A percentile compares a stretch with the other conserved stretches of the same genome.
Conservation (phyloP, 257 asterid genomes). For the Solanum dulcamara region DNA sequence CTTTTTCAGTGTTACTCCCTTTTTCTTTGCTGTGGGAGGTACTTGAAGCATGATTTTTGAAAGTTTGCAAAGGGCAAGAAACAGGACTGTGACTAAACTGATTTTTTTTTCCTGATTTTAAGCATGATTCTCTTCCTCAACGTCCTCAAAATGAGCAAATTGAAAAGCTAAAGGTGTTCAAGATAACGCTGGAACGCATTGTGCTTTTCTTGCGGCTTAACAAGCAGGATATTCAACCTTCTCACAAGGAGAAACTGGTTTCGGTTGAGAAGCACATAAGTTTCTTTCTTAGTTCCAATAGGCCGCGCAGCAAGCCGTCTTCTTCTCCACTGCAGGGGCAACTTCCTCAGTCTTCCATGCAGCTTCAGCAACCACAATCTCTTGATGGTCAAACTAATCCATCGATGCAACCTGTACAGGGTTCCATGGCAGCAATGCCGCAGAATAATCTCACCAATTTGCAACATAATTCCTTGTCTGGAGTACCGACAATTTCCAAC, state of each 20-base stretch:
- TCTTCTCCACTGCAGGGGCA: conserved; percentile 57
- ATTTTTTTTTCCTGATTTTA: conserved; percentile 15
- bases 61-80: neutral
- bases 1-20: neutral
- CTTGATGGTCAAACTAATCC: conserved; percentile 69
- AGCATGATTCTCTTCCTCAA: conserved; percentile 69
- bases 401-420: conserved; percentile 59
- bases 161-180: conserved; percentile 56
- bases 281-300: conserved; percentile 47
- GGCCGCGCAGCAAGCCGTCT: conserved; percentile 53
- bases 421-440: conserved; percentile 24
- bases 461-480: conserved; percentile 54
- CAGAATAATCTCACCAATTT: conserved; percentile 40
- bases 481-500: conserved; percentile 38
- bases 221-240: conserved; percentile 46
- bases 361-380: conserved; percentile 57
- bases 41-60: neutral
- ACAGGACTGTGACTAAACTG: neutral
- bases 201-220: conserved; percentile 39
- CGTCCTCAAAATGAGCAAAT: conserved; percentile 60
- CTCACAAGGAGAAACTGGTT: conserved; percentile 47
- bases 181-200: conserved; percentile 57
- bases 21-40: neutral
- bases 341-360: conserved; percentile 55
- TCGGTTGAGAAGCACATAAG: conserved; percentile 62